Conservation (phyloP, 75 land plant genomes). For the Selaginella moellendorffii region DNA sequence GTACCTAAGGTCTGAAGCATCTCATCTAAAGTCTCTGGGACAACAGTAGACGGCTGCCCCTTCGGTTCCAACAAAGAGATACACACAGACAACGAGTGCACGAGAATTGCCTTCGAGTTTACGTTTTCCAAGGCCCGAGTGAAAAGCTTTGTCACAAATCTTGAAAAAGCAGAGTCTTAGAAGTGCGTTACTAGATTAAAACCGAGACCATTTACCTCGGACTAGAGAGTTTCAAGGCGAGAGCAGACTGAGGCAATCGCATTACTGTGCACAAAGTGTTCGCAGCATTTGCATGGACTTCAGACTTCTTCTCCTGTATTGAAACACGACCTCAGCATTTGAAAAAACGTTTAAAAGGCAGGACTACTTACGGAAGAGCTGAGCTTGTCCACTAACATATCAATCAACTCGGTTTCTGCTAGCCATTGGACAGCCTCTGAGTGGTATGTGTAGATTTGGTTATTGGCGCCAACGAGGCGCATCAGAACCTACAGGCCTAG, state of each 20-base stretch:
- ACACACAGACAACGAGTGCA: slow-evolving; percentile 65
- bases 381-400: slow-evolving; percentile 90
- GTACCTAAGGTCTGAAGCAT: slow-evolving; percentile 86
- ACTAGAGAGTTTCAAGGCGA: slow-evolving; percentile 65
- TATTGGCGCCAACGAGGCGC: slow-evolving; percentile 87
- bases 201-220: slow-evolving; percentile 66
- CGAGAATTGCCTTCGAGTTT: slow-evolving; percentile 73
- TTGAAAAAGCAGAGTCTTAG: slow-evolving; percentile 22
- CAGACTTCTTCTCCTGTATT: slow-evolving; percentile 46
- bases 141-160: slow-evolving; percentile 75
- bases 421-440: slow-evolving; percentile 73
- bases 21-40: slow-evolving; percentile 68
- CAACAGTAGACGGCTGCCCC: slow-evolving; percentile 41
- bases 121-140: slow-evolving; percentile 67
- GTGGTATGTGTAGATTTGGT: slow-evolving; percentile 53
- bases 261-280: slow-evolving; percentile 73
- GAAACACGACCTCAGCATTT: background rate
- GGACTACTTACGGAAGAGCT: slow-evolving; percentile 27
- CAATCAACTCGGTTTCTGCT: slow-evolving; percentile 69
- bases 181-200: background rate
- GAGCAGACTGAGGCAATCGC: slow-evolving; percentile 62
- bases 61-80: slow-evolving; percentile 91
- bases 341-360: background rate
- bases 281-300: slow-evolving; percentile 89
- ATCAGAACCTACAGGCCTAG: slow-evolving; percentile 51